Base-by-base conservation (phyloP, 192 early-diverging fungal genomes). In the Backusella tuberculispora region DNA sequence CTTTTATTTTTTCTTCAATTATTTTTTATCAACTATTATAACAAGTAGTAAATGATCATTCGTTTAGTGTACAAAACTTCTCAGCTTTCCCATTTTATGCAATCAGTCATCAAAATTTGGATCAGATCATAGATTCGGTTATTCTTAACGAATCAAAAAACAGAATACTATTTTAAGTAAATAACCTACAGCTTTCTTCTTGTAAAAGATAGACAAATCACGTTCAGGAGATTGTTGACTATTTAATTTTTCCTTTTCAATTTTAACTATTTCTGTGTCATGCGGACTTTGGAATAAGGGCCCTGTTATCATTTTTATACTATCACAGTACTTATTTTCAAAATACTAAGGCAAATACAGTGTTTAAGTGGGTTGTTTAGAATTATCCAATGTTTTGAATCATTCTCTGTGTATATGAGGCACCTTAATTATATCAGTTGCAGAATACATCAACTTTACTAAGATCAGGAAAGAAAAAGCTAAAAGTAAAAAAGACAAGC, bases 191-290 rank as follows among this genome's bases (percentile, higher is more conserved):
- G 4, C 9, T 60, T 53, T 53, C 19, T 9, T 19, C n/a, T 53
- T 53, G n/a, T 21, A 10, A 53, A 24, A 12, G 53, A 60, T 56
- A 24, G 21, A 60, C 53, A 60, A 60, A 60, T 60, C 53, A 60
- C 21, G 12, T 60, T 60, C n/a, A 60, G 26, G 53, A 26, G 8
- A 7, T 34, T 60, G 53, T 12, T 26, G n/a, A 12, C 53, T 60
- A 26, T 60, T 60, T 60, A 24, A 60, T 56, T 24, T 21, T 56
- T 19, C 10, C 4, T 56, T 56, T 24, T 60, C 24, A 24, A 60
- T 60, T 60, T 60, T 21, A 60, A 26, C 53, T 60, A 26, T 60
- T n/a, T 24, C 21, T 24, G 53, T 60, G 21, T 10, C 12, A 19
- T 13, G 21, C 53, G 53, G 53, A 60, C 53, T 60, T 13, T 60